Base-by-base conservation (phyloP, 2,329 filamentous ascomycete genomes). In the Claviceps sp. region DNA sequence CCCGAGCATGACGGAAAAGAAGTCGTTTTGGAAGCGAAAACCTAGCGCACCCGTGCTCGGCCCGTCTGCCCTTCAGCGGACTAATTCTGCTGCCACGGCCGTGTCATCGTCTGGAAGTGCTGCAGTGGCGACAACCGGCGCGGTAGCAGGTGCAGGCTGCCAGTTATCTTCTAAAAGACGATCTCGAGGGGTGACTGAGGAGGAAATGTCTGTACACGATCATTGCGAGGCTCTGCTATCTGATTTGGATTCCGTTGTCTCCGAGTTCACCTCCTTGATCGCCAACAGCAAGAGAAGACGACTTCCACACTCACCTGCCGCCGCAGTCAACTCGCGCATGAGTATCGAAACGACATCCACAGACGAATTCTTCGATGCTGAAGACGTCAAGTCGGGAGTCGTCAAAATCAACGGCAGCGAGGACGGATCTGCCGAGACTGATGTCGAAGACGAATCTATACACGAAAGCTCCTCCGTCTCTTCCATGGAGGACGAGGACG, bases 361-460 rank as follows among this genome's bases (percentile, higher is more conserved):
- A 2, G 87, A 95, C 52, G 91, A 97, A 64, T 98, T 97, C 68
- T 98, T 96, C 60, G 93, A 98, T 64, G 93, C 93, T 1, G 82
- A 85, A 61, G 78, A 79, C 58, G 72, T 68, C 23, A 71, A 71
- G 16, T 82, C 83, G 7, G 82, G 86, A 51, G 74, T 95, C 8
- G 73, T 95, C 55, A 83, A 83, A 47, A 91, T 96, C 50, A 68
- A 73, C 54, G 80, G 78, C 45, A 87, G 81, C 61, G 86, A 86
- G 48, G 82, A 84, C 49, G 85, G 86, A 55, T 57, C 52, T 17
- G 44, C 55, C 11, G 50, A 54, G 43, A 55, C 52, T 14, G 55
- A 56, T n/a, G 52, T 38, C 22, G 57, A 58, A 38, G 57, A 56
- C 29, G 53, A 49, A 4, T 55, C 54, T 9, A 54, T 50, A 4